Evolutionary conservation across 768 basidiomycete genomes (phyloP).

Genomic region (Psilocybe sp.): DNA sequence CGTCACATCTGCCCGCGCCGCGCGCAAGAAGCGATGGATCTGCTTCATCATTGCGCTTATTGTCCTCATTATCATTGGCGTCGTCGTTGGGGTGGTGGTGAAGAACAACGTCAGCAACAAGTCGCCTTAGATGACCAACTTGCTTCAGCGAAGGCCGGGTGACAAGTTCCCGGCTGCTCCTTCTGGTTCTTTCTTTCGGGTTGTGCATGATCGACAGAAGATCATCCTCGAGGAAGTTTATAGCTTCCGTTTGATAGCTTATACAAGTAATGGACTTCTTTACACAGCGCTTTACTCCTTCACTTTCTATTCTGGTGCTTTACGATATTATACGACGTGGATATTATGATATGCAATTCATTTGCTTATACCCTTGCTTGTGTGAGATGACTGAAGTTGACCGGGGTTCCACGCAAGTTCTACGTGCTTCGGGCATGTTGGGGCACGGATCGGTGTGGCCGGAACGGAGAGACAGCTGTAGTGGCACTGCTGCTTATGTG

Average conservation of each 20-base stretch:
- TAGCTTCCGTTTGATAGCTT: slow-evolving; percentile 9
- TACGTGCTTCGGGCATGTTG: neutral
- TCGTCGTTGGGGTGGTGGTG: slow-evolving; percentile 59
- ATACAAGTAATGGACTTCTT: slow-evolving; percentile 10
- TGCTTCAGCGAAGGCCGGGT: slow-evolving; percentile 21
- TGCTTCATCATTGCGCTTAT: slow-evolving; percentile 79
- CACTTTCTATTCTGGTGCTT: slow-evolving; percentile 5
- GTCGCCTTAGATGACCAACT: slow-evolving; percentile 16
- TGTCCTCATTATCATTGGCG: slow-evolving; percentile 62
- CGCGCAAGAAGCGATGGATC: slow-evolving; percentile 96
- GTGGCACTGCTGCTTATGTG: slow-evolving; percentile 21
- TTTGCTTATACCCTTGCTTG: slow-evolving; percentile 9
- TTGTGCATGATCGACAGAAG: slow-evolving; percentile 2
- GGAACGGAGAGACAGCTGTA: slow-evolving; percentile 15
- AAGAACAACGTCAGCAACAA: slow-evolving; percentile 35
- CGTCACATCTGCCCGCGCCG: slow-evolving; percentile 79
- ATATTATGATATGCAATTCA: slow-evolving; percentile 1
- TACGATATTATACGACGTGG: slow-evolving; percentile 8
- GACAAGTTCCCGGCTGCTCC: neutral
- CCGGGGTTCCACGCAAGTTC: neutral
- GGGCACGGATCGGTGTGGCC: slow-evolving; percentile 13
- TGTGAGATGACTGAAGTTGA: neutral
- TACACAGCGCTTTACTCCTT: slow-evolving; percentile 1
- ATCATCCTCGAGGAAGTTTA: neutral
- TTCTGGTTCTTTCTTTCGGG: slow-evolving; percentile 4